Conservation (phyloP, 805 yeast genomes). For the Barnettozyma siamensis region DNA sequence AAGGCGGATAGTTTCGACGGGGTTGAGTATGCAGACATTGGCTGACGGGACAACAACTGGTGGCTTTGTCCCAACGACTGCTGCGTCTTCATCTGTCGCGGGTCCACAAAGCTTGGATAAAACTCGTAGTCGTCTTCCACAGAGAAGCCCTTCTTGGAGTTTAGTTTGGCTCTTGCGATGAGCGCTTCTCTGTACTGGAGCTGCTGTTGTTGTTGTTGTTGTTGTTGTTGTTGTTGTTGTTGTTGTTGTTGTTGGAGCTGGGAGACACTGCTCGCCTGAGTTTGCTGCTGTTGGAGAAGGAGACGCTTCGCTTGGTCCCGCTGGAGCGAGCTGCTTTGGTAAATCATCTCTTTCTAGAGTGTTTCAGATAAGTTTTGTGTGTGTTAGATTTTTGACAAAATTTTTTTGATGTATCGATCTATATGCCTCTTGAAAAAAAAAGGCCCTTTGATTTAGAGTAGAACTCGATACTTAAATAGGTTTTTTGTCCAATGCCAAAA, state of each 20-base stretch:
- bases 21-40: conserved; percentile 18
- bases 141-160: conserved; percentile 65
- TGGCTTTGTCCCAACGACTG: background rate
- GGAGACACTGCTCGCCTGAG: background rate
- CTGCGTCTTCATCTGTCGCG: conserved; percentile 1
- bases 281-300: background rate
- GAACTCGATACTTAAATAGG: too few relatives aligned
- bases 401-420: too few relatives aligned
- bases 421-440: too few relatives aligned
- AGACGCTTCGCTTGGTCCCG: background rate
- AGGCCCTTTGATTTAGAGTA: too few relatives aligned
- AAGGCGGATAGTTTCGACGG: conserved; percentile 18
- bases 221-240: conserved; percentile 6
- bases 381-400: background rate
- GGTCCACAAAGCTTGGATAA: conserved; percentile 38
- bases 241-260: background rate
- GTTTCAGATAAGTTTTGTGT: background rate
- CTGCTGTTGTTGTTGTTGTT: conserved; percentile 9
- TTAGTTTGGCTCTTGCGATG: conserved; percentile 43
- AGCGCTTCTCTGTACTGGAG: conserved; percentile 21
- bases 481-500: conserved; percentile 1
- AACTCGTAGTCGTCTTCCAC: conserved; percentile 68
- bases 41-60: conserved; percentile 2
- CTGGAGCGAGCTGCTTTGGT: conserved; percentile 1
- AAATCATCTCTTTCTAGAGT: background rate